A percentile compares a stretch with the other conserved stretches of the same genome.
phyloP scores from a whole-genome alignment of 768 basidiomycete species.

The Brasilioporus rufonigricans region DNA sequence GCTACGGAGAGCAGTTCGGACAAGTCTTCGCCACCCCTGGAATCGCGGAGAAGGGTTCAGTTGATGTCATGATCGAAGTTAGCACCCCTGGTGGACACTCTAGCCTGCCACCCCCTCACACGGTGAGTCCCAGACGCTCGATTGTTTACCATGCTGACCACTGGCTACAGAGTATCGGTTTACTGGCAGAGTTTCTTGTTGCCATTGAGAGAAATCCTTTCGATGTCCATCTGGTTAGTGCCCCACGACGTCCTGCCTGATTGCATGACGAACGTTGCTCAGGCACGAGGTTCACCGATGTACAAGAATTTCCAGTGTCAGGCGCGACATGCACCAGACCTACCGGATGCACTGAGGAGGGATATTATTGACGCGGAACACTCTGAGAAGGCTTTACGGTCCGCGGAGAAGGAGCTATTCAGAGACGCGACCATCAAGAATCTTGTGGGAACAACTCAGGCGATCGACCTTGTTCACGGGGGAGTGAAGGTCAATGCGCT shows the following conservation, averaged over 20 bases:
- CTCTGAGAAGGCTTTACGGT: slow-evolving; percentile 50
- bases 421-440: slow-evolving; percentile 41
- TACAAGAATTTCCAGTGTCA: slow-evolving; percentile 65
- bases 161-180: slow-evolving; percentile 69
- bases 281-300: slow-evolving; percentile 56
- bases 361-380: slow-evolving; percentile 45
- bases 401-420: slow-evolving; percentile 48
- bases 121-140: slow-evolving; percentile 40
- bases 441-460: slow-evolving; percentile 70
- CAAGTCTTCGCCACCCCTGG: slow-evolving; percentile 58
- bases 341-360: slow-evolving; percentile 47
- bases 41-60: slow-evolving; percentile 72
- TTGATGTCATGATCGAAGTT: slow-evolving; percentile 64
- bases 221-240: slow-evolving; percentile 45
- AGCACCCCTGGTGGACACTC: slow-evolving; percentile 80
- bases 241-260: background rate
- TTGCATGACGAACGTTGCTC: background rate
- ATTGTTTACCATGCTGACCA: slow-evolving; percentile 9
- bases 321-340: slow-evolving; percentile 55
- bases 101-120: slow-evolving; percentile 78
- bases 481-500: slow-evolving; percentile 78
- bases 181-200: slow-evolving; percentile 68
- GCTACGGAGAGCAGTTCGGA: slow-evolving; percentile 50
- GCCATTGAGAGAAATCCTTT: slow-evolving; percentile 68
- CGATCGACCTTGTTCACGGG: slow-evolving; percentile 67